These are phyloP conservation scores for Corymbia maculata DNA, from an alignment of 345 rosid genomes.

Conservation along the genomic window DNA sequence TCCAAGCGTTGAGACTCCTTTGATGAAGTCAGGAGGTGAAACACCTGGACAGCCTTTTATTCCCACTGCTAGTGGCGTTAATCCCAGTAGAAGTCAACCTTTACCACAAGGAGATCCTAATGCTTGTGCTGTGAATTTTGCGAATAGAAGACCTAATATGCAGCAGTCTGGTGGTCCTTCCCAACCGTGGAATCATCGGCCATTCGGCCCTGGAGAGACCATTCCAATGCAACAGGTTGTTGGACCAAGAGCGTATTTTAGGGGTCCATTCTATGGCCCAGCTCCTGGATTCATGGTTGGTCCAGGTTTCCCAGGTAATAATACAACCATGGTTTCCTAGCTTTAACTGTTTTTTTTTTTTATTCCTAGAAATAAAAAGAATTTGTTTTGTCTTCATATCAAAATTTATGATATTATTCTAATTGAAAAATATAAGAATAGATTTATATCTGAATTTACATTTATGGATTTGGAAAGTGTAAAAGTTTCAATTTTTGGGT, in stretches of 20 bases:
- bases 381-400: background rate
- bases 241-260: constrained; percentile 58
- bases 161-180: constrained; percentile 37
- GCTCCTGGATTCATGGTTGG: constrained; percentile 67
- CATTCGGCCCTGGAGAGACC: constrained; percentile 40
- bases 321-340: background rate
- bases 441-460: background rate
- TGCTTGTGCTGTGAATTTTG: constrained; percentile 22
- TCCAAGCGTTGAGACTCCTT: constrained; percentile 51
- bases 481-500: background rate
- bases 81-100: constrained; percentile 30
- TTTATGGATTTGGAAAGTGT: background rate
- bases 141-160: constrained; percentile 36
- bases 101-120: constrained; percentile 56
- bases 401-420: background rate
- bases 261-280: constrained; percentile 57
- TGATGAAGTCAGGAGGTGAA: constrained; percentile 50
- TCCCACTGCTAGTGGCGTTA: constrained; percentile 33
- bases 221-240: constrained; percentile 50
- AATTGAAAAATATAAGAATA: background rate
- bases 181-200: constrained; percentile 58
- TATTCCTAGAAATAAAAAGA: background rate
- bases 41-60: constrained; percentile 43
- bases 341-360: background rate
- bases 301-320: constrained; percentile 73